Conservation (phyloP, 2,329 filamentous ascomycete species). For the Sclerotinia spermophila region DNA sequence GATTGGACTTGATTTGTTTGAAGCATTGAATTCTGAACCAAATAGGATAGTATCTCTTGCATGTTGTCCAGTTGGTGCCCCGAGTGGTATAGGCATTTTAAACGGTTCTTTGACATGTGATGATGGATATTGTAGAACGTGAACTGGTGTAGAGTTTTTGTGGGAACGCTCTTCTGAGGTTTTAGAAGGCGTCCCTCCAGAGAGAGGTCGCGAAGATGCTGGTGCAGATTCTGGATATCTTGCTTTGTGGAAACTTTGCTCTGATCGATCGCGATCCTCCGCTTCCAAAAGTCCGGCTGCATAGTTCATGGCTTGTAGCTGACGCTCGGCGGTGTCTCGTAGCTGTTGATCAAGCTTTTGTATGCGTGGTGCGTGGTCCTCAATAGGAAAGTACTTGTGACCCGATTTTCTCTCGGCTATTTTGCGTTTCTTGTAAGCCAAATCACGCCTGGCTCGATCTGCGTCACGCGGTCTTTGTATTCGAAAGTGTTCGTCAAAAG, state of each 20-base stretch:
- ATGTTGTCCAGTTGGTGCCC: not conserved
- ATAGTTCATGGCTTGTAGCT: not conserved
- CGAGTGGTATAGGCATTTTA: not conserved
- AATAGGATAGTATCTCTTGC: not conserved
- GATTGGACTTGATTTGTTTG: not conserved
- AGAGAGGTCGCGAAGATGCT: not conserved
- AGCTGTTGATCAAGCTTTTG: not conserved
- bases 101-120: too few relatives aligned
- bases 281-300: not conserved
- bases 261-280: not conserved
- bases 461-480: not conserved
- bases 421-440: slow-evolving; percentile 2
- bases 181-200: not conserved
- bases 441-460: not conserved
- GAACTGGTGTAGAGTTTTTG: not conserved
- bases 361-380: not conserved
- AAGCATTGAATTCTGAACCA: not conserved
- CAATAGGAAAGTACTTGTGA: not conserved
- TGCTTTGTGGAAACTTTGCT: too few relatives aligned
- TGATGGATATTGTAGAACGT: not conserved
- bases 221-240: not conserved
- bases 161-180: not conserved
- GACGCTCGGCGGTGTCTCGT: not conserved
- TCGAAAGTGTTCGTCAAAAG: not conserved
- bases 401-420: not conserved